phyloP scores from a whole-genome alignment of 345 rosid genomes.

The Camelina neglecta region DNA sequence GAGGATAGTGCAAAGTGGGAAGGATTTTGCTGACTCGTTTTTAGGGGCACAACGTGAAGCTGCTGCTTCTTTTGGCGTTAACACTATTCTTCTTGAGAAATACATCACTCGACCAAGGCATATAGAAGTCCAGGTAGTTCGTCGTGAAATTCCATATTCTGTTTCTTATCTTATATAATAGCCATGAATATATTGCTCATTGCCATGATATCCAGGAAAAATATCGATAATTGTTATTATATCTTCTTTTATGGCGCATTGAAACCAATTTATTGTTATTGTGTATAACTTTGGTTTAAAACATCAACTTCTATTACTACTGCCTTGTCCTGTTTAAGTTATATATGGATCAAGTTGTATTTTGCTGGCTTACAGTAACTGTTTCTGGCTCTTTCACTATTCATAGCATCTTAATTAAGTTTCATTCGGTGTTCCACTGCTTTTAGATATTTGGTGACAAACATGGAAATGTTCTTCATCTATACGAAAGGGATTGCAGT shows the following conservation, averaged over 20 bases:
- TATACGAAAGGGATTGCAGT: slow-evolving; percentile 95
- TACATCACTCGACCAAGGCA: slow-evolving; percentile 91
- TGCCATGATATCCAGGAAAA: no score
- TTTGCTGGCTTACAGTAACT: background rate
- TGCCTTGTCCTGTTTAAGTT: slow-evolving; percentile 3
- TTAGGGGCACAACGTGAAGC: slow-evolving; percentile 96
- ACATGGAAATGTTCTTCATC: slow-evolving; percentile 73
- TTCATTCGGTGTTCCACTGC: slow-evolving; percentile 26
- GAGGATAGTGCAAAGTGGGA: slow-evolving; percentile 76
- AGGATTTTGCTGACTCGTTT: slow-evolving; percentile 79
- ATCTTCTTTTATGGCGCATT: no score
- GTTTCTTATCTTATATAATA: background rate
- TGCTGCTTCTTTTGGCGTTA: slow-evolving; percentile 89
- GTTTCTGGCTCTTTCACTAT: slow-evolving; percentile 23
- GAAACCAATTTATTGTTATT: background rate
- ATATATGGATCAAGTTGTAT: slow-evolving; percentile 9
- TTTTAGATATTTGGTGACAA: slow-evolving; percentile 86
- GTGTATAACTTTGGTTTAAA: background rate
- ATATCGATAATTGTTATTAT: no score
- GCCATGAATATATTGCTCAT: no score
- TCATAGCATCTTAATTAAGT: slow-evolving; percentile 27
- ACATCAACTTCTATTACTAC: background rate
- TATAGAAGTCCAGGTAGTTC: slow-evolving; percentile 88
- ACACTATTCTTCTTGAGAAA: slow-evolving; percentile 91
- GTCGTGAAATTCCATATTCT: slow-evolving; percentile 9